Evolutionary conservation across 345 rosid genomes (phyloP).

Genomic region (Eucalyptus curtisii): DNA sequence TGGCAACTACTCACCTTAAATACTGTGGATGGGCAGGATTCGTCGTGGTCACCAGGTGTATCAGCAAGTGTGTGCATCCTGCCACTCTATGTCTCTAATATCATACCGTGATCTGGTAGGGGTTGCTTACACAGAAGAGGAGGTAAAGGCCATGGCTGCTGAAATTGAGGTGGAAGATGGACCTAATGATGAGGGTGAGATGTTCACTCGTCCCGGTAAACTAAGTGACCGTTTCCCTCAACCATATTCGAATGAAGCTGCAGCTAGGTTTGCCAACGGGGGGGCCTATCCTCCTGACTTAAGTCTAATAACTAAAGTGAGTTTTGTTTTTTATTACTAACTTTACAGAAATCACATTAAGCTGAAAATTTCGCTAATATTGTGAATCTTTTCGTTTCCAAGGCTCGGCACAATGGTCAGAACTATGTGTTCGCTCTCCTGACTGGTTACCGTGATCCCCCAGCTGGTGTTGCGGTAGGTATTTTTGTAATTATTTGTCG

Average conservation of each 20-base stretch:
- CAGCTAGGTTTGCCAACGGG: slow-evolving; percentile 99
- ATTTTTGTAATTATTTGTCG: background rate
- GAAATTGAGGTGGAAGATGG: slow-evolving; percentile 98
- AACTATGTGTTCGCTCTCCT: slow-evolving; percentile 94
- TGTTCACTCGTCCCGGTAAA: slow-evolving; percentile 97
- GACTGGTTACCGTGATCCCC: slow-evolving; percentile 98
- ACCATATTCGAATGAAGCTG: slow-evolving; percentile 86
- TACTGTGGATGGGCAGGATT: slow-evolving; percentile 48
- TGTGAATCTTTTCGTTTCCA: slow-evolving; percentile 11
- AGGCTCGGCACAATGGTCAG: slow-evolving; percentile 99
- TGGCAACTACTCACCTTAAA: background rate
- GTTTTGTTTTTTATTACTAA: background rate
- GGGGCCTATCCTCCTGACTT: slow-evolving; percentile 99
- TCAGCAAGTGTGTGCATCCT: slow-evolving; percentile 97
- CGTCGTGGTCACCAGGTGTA: slow-evolving; percentile 99
- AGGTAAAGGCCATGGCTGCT: slow-evolving; percentile 98
- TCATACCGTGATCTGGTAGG: slow-evolving; percentile 97
- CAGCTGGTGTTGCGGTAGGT: slow-evolving; percentile 83
- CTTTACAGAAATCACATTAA: background rate
- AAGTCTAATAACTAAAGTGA: slow-evolving; percentile 97
- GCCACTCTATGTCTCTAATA: slow-evolving; percentile 96
- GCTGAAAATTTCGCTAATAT: background rate
- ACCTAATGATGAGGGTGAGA: slow-evolving; percentile 99
- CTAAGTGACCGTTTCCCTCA: slow-evolving; percentile 94
- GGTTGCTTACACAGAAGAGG: slow-evolving; percentile 98